Base-by-base conservation (phyloP, 352 stramenopile genomes). In the Blastocystis sp. region DNA sequence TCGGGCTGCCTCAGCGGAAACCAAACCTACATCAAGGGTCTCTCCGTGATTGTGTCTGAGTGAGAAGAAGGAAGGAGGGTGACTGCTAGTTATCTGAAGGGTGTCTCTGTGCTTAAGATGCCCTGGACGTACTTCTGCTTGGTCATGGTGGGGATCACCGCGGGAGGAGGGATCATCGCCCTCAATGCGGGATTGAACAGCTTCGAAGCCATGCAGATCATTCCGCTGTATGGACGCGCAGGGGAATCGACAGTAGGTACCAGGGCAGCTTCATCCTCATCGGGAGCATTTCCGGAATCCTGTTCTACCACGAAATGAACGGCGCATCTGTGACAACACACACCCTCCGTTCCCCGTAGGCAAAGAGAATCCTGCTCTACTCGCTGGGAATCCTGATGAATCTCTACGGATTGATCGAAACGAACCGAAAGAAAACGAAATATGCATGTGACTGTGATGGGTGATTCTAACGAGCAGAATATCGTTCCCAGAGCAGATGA, bases 291-390 rank as follows among this genome's bases (percentile, higher is more conserved):
- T 84, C 74, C 1, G 74, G 74, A 52, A 84, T 84, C 28, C 54
- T 84, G 9, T 84, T 68, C 74, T 84, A 69, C 43, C 65, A 84
- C 28, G 74, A 84, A 69, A 84, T 84, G 74, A 21, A 66, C 21
- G 34, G 4, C 45, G 74, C 60, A 24, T 61, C 74, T 69, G 34
- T 62, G 3, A 9, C 2, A 11, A 17, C 21, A 24, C 19, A 11
- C 21, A 0, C 19, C 28, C 21, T 9, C 3, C 40, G 3, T 48
- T 17, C 14, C 6, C 24, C 4, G 24, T 76, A 76, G 66, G 28
- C 28, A 40, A 4, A 59, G 19, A 52, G 66, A 68, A 84, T 84
- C 19, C 11, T n/a, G 9, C 34, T 84, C 9, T 84, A 84, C 34
- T 45, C 43, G 3, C 40, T 69, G 4, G 74, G 74, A 14, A 84